Evolutionary conservation across 257 asterid species (phyloP), one percentile per base, ranked within the genome.

Genomic region (Haberlea rhodopensis): DNA sequence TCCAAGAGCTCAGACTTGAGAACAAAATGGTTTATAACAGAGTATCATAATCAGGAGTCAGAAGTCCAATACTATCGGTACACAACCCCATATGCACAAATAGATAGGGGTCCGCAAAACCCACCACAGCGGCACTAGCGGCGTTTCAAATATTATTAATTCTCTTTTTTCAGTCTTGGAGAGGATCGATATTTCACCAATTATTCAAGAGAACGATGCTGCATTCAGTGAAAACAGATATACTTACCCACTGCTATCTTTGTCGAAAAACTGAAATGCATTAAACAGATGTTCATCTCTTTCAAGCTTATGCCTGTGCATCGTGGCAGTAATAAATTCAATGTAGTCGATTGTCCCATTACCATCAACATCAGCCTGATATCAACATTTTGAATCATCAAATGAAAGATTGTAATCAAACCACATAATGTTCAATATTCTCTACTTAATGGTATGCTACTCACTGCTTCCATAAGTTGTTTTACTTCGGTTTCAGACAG

Each of bases 281-380:
- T 75, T 73, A 68, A 72, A 90, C 43, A 90, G 79, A 79, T 90
- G 90, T 67, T 90, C 97, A 32, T 90, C 96, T 72, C 87, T 85
- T 79, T 90, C 97, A 29, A 90, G 94, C 74, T 77, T 82, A 73
- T 90, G 97, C 67, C 96, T 86, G 75, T 90, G 97, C 97, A 90
- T 90, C 16, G 97, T 90, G 21, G 96, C 97, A 31, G 97, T 86
- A 63, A 90, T 88, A 65, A 90, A 90, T 76, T 90, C 97, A 18
- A 86, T 80, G 71, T 90, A 90, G 82, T 90, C 97, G 28, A 90
- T 90, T 26, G 97, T 76, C 66, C 97, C 97, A 8, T 86, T 90
- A 65, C 97, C 97, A 72, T 90, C 97, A 70, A 90, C 97, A 65
- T 90, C 97, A 60, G 97, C 97, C 97, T 90, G 87, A 75, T 65